phyloP scores from a whole-genome alignment of 768 basidiomycete species.

The Dendrothele bispora region DNA sequence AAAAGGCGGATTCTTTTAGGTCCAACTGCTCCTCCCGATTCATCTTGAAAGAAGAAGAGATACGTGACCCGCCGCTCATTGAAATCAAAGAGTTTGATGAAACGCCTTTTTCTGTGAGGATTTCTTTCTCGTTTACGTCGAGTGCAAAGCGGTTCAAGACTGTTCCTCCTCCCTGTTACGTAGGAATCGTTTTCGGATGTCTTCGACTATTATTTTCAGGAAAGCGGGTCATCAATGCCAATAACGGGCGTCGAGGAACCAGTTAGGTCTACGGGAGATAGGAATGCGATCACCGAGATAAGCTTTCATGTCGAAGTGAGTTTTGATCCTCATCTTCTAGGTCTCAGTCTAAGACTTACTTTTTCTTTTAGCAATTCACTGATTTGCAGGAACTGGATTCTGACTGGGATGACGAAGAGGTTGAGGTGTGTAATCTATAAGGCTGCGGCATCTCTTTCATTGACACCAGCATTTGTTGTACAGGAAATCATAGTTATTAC shows the following conservation, averaged over 20 bases:
- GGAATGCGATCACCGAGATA: conserved; percentile 19
- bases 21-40: not conserved
- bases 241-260: too few species aligned
- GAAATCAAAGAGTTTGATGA: conserved; percentile 6
- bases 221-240: too few species aligned
- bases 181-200: conserved; percentile 6
- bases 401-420: conserved; percentile 48
- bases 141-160: not conserved
- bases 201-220: not conserved
- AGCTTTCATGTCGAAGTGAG: conserved; percentile 46
- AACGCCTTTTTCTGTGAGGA: conserved; percentile 7
- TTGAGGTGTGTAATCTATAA: conserved; percentile 38
- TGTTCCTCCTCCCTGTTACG: not conserved
- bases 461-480: not conserved
- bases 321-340: conserved; percentile 22
- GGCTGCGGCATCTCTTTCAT: not conserved
- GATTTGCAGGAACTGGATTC: conserved; percentile 41
- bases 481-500: conserved; percentile 53
- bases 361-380: conserved; percentile 35
- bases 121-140: not conserved
- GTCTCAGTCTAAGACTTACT: not conserved
- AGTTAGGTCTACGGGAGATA: not conserved
- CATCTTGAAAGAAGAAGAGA: too few species aligned
- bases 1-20: too few species aligned
- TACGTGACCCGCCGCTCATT: not conserved